Evolutionary conservation across 805 yeast genomes (phyloP), one percentile per base, ranked within the genome.

Genomic region (Metschnikowia rubicola): DNA sequence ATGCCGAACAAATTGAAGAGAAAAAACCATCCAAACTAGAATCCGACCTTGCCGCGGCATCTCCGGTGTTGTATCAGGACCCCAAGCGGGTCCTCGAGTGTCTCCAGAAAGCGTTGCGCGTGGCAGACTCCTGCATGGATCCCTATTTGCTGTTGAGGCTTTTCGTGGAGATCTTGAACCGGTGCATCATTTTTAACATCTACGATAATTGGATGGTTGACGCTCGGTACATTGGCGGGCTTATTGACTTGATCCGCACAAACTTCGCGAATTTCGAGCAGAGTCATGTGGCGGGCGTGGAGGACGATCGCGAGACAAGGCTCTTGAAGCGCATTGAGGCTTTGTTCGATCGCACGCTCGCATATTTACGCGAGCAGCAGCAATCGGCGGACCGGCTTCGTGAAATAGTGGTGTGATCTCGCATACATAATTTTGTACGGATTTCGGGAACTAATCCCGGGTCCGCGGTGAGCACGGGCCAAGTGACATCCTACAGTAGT

Each of bases 41-140:
- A 80, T 79, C 15, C 36, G 36, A 11, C 40, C 48, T 35, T 43
- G 38, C 30, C 13, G 36, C 35, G 11, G 42, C 11, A 8, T 26
- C 30, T 12, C 43, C 30, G 10, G 13, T 15, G 29, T 58, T 66
- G n/a, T 68, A 64, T 48, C 56, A 64, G 28, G 81, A 77, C 54
- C 74, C 73, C 33, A 88, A 88, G 59, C 74, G 96, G 33, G 96
- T 92, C 1, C 70, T 92, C 60, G 98, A 94, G 61, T 90, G 97
- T 63, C 74, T 92, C 38, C 97, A 90, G 64, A 81, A 92, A 56
- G 81, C 97, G 1, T 65, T 92, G 13, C 74, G 97, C 38, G 88
- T 89, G 8, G 96, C 97, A 0, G 98, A 94, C 63, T 86, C 94
- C n/a, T 87, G 94, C 47, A 84, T 91, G 83, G 98, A 92, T 61